Evolutionary conservation across 495 filamentous ascomycete species (phyloP), one percentile per base, ranked within the genome.

Genomic region (Neurospora sp.): DNA sequence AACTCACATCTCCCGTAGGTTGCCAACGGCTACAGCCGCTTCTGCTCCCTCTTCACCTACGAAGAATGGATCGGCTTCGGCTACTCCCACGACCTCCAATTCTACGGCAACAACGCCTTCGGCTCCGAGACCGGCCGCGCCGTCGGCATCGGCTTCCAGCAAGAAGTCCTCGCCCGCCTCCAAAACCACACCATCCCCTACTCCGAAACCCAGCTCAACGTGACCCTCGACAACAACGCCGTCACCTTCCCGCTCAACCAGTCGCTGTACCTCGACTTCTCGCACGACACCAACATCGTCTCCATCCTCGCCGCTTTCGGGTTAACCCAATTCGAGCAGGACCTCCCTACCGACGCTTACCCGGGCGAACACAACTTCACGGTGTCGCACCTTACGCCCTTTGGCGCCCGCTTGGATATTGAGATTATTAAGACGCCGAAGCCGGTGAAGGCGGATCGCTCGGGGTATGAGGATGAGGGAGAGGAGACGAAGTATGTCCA

Each of bases 271-370:
- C 90, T 92, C 0, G 93, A 97, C 82, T 95, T 97, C 78, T 91
- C 89, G 9, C 93, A 97, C 78, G 93, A 97, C 82, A 94, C 94
- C 76, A 89, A 91, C 75, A 90, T 96, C 85, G 87, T 88, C 10
- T 84, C 85, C 39, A 88, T 93, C 70, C 91, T 92, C 77, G 86
- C 87, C 16, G 92, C 93, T 0, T 81, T 97, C 68, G 92, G 92
- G 0, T 78, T 97, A 59, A 93, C 90, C 74, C 92, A 94, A 69
- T 82, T 81, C 53, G 90, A 89, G 0, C 75, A 75, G 8, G 84
- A 84, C 35, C 86, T 86, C 0, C 81, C 88, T 11, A 76, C 82
- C 7, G 80, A 79, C 4, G 74, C 79, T 5, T 81, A 87, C 39
- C 81, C 84, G 0, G 79, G 78, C 27, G 75, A 84, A 31, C 87